These are phyloP conservation scores for Pleochaeta shiraiana DNA, from an alignment of 2,329 filamentous ascomycete genomes.

Conservation along the genomic window DNA sequence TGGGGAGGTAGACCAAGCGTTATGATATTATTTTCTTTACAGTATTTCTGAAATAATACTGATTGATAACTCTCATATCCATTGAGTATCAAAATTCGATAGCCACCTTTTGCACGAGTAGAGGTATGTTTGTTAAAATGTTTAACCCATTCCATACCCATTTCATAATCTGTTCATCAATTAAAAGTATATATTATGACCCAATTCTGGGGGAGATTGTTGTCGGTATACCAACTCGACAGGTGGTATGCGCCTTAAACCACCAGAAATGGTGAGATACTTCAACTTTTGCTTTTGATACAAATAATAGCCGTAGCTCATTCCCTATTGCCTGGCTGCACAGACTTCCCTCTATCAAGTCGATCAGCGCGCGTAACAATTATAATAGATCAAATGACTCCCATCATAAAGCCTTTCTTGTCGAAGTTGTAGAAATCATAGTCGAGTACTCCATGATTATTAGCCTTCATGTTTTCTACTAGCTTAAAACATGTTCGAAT, in stretches of 20 bases:
- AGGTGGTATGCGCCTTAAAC: constrained; percentile 8
- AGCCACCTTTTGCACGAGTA: constrained; percentile 4
- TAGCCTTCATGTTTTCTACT: constrained; percentile 7
- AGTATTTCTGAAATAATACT: too few species aligned
- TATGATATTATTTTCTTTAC: constrained; percentile 20
- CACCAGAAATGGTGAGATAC: constrained; percentile 12
- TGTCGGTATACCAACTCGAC: constrained; percentile 12
- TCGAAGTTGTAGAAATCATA: constrained; percentile 6
- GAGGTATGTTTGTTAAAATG: constrained; percentile 10
- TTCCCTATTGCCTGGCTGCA: background rate
- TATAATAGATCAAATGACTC: constrained; percentile 9
- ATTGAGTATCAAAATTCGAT: constrained; percentile 8
- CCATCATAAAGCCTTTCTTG: constrained; percentile 7
- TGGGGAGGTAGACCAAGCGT: constrained; percentile 7
- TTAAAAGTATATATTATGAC: constrained; percentile 17
- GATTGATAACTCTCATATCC: constrained; percentile 10
- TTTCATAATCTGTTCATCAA: constrained; percentile 19
- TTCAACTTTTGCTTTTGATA: constrained; percentile 9
- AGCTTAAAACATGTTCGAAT: constrained; percentile 9
- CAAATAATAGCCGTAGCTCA: constrained; percentile 8
- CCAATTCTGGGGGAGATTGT: constrained; percentile 14
- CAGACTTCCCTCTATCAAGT: constrained; percentile 7
- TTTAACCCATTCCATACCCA: constrained; percentile 18
- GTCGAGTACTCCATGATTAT: constrained; percentile 9
- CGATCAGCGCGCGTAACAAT: constrained; percentile 6